Evolutionary conservation across 352 stramenopile genomes (phyloP), one percentile per base, ranked within the genome.

Genomic region (Phytopythium chamaehyphon): DNA sequence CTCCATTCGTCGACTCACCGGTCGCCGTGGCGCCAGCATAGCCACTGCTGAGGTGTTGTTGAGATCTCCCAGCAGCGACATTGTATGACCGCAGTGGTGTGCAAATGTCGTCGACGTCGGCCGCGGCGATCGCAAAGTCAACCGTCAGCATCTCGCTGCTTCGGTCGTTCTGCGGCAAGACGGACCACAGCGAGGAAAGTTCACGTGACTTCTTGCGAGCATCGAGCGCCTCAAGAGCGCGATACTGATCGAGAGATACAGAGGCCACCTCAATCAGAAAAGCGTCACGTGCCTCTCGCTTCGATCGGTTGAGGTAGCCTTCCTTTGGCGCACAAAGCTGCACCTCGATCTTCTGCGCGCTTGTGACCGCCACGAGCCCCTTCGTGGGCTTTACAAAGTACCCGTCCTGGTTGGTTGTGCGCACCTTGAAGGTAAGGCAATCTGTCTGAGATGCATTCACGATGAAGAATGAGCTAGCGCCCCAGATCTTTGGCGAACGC

Each of bases 331-430:
- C 61, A 54, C 72, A 84, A 14, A 88, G 47, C 15, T 70, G 66
- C 16, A 90, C 64, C n/a, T 86, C 62, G 33, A 93, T 59, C 52
- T 75, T 61, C 49, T 87, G 74, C 9, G 72, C 72, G 42, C 67
- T 86, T 3, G 71, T 79, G n/a, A 71, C 55, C 0, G 60, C 69
- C 16, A 93, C 81, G 28, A 90, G 47, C 1, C 82, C 82, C 40
- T 72, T 65, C 23, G 65, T 78, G n/a, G 82, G 82, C 46, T 90
- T 83, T 11, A 93, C 77, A 23, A 79, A 78, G 51, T 93, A 93
- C 2, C 75, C 79, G 3, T 64, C 70, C 42, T 86, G 76, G 61
- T 93, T 89, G 8, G 82, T 88, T 16, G 79, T 93, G 57, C 85
- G 86, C 54, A 93, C 67, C 51, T 89, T 90, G 47, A 88, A 93